Base-by-base conservation (phyloP, 768 basidiomycete genomes). In the Lentinula detonsa region DNA sequence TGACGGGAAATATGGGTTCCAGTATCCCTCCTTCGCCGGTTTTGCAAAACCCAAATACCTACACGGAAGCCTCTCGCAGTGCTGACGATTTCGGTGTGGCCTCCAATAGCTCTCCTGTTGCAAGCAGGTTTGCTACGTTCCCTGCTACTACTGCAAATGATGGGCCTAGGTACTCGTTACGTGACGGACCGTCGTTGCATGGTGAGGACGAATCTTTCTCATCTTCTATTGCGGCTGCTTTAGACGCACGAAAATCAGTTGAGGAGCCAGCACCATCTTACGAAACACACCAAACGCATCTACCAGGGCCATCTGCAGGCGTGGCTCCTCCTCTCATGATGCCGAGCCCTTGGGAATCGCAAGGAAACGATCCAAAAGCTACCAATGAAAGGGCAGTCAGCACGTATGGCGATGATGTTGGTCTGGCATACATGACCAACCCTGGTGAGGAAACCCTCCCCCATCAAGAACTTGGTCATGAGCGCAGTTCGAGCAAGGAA, bases 71-170 rank as follows among this genome's bases (percentile, higher is more conserved):
- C 8, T 59, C 48, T 51, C 60, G 55, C 18, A 37, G 61, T 18
- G 63, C 57, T 1, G 81, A 83, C 57, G 81, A 83, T 48, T 78
- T 80, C 58, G 79, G 75, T 18, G 66, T 75, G n/a, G 18, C 71
- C 7, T 60, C 65, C 6, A 48, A 66, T 10, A 69, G 70, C 15
- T 62, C 62, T 1, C 57, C 65, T 4, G 65, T 66, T 9, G 80
- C 80, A 1, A 81, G 80, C 0, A 78, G 84, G 15, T 90, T 88
- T 66, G 85, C 85, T 28, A 91, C 90, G 1, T 83, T 90, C 72
- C 88, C 87, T 0, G 78, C 81, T 16, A 79, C 82, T 61, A 69
- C 71, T 60, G 65, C 70, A 54, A 69, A 76, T 6, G 68, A 54
- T 15, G 61, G 54, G 10, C 65, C 64, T 34, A 65, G 72, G 4